phyloP scores from a whole-genome alignment of 1,139 yeast species.

The Taiozyma sp. region DNA sequence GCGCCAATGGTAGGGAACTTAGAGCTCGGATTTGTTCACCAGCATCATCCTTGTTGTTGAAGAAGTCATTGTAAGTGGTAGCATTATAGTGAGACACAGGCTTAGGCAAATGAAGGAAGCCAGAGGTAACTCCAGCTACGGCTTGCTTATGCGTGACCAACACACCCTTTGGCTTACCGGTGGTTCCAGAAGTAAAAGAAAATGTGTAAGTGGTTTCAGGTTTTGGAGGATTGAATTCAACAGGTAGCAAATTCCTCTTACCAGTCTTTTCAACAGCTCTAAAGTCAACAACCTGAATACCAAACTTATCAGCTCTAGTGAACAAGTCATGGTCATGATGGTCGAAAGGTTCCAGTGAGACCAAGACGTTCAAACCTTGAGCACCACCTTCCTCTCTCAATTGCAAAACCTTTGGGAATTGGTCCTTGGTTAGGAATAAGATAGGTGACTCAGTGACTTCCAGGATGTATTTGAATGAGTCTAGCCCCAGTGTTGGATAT shows the following conservation, averaged over 20 bases:
- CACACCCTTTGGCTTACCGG: slow-evolving; percentile 36
- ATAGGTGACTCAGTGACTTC: slow-evolving; percentile 54
- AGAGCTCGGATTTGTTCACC: slow-evolving; percentile 17
- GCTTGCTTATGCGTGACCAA: slow-evolving; percentile 31
- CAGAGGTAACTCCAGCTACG: slow-evolving; percentile 26
- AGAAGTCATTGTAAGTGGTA: slow-evolving; percentile 3
- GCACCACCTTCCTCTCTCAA: slow-evolving; percentile 26
- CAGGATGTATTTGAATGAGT: slow-evolving; percentile 53
- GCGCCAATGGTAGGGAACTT: slow-evolving; percentile 43
- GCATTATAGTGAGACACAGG: slow-evolving; percentile 12
- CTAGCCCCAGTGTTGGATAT: slow-evolving; percentile 61
- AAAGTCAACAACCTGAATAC: slow-evolving; percentile 36
- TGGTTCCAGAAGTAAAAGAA: slow-evolving; percentile 39
- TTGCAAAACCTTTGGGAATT: slow-evolving; percentile 38
- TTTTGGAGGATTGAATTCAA: slow-evolving; percentile 38
- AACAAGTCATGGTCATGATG: slow-evolving; percentile 19
- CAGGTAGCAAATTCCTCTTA: slow-evolving; percentile 36
- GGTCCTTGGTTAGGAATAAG: slow-evolving; percentile 46
- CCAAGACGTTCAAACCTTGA: slow-evolving; percentile 33
- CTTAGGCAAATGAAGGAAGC: slow-evolving; percentile 8
- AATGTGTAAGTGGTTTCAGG: slow-evolving; percentile 49
- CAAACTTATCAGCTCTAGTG: slow-evolving; percentile 23
- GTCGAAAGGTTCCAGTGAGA: slow-evolving; percentile 42
- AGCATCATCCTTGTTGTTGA: slow-evolving; percentile 13
- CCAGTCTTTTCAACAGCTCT: slow-evolving; percentile 47